Base-by-base conservation (phyloP, 768 basidiomycete genomes). In the Phanerochaete carnosa region DNA sequence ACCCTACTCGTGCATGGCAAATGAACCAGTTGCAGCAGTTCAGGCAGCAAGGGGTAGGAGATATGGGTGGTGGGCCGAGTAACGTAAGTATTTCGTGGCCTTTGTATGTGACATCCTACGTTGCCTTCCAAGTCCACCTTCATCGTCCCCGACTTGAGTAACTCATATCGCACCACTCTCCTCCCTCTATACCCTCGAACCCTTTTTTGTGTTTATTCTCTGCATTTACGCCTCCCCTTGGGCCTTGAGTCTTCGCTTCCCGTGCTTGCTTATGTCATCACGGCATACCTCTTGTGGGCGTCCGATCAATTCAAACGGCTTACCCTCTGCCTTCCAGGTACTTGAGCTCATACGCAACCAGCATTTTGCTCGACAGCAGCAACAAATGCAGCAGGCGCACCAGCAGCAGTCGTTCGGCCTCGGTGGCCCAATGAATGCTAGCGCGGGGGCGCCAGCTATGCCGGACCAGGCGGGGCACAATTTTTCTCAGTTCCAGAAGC, bases 1-100 rank as follows among this genome's bases (percentile, higher is more conserved):
- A 87, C 70, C 80, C 82, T 29, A 64, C 64, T 62, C 81, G 79
- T 62, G 75, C 83, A 66, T 88, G 85, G 87, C 81, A 83, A 71
- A 80, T 59, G 29, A 37, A 60, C 19, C 58, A 58, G n/a, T 53
- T 47, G 30, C 55, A 57, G 59, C 60, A 59, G 58, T 55, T 59
- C 30, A 55, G 58, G 33, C 59, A 29, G 43, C 64, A 55, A 46
- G 61, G 37, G 50, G 62, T 59, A 16, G 64, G 29, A 39, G 59
- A 61, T 23, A 65, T 60, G 59, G 50, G 50, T 49, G 57, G 55
- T 39, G 55, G 53, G 25, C 56, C 51, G 49, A 35, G 25, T 26
- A 45, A 62, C 37, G 54, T 55, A 25, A 37, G 54, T 55, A 30
- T 26, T 43, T 32, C 51, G 51, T 33, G 51, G 19, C n/a, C 30